These are phyloP conservation scores for Claviceps sp. DNA, from an alignment of 2,329 filamentous ascomycete species.

Conservation along the genomic window DNA sequence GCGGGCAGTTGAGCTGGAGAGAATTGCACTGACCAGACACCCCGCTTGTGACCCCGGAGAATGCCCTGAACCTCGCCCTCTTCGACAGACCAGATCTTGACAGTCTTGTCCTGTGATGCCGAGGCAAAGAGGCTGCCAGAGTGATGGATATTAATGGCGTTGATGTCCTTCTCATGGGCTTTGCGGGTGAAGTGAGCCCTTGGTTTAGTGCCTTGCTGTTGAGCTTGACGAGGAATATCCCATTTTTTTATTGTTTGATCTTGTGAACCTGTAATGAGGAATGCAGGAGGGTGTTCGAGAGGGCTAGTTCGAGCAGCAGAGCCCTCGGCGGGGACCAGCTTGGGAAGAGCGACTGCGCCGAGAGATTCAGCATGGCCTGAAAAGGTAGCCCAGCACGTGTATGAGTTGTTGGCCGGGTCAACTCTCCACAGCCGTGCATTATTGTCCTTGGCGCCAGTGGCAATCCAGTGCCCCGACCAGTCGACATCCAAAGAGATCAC, in stretches of 20 bases:
- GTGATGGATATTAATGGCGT: conserved; percentile 73
- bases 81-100: conserved; percentile 90
- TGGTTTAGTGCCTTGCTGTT: conserved; percentile 30
- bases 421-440: conserved; percentile 83
- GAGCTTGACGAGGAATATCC: conserved; percentile 54
- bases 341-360: conserved; percentile 75
- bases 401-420: conserved; percentile 61
- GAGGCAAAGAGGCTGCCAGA: conserved; percentile 76
- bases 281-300: conserved; percentile 66
- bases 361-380: conserved; percentile 90
- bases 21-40: conserved; percentile 92
- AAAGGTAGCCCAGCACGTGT: conserved; percentile 67
- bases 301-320: conserved; percentile 62
- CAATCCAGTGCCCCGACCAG: conserved; percentile 95
- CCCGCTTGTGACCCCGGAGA: conserved; percentile 79
- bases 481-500: conserved; percentile 90
- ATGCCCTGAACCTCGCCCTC: conserved; percentile 87
- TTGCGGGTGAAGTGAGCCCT: conserved; percentile 76
- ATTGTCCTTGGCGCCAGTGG: conserved; percentile 93
- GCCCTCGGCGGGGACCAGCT: conserved; percentile 49
- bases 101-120: conserved; percentile 88
- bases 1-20: conserved; percentile 65
- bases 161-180: conserved; percentile 98
- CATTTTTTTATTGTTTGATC: conserved; percentile 93
- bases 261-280: conserved; percentile 83